Base-by-base conservation (phyloP, 306 rosid genomes). In the Inga leiocalycina region DNA sequence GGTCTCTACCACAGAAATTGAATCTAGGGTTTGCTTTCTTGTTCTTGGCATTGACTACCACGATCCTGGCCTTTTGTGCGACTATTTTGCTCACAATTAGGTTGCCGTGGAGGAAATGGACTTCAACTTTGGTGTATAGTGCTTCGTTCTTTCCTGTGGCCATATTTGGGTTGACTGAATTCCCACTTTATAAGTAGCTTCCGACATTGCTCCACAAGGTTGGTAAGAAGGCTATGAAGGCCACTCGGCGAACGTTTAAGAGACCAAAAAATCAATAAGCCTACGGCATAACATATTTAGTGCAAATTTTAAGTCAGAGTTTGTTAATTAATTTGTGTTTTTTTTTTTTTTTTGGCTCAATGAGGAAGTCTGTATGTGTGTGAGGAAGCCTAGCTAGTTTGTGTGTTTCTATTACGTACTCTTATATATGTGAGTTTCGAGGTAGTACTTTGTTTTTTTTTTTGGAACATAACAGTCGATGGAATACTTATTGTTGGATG, bases 31-130 rank as follows among this genome's bases (percentile, higher is more conserved):
- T 89, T 39, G 4, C 75, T 3, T 74, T 77, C 44, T 70, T 89
- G 20, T 85, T 89, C 78, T 10, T 82, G 37, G 74, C 87, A 0
- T 37, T 86, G 82, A 67, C 73, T 1, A 44, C 74, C 5, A 85
- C 88, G 10, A 82, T 82, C 85, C 52, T 89, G 0, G 79, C 92
- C 0, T 89, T 89, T 10, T 65, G 72, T 7, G 87, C 90, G 4
- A 82, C 88, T 0, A 4, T 89, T 49, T 61, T 87, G 79, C 78
- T 89, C 6, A 73, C 61, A 6, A 35, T 80, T 15, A 69, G 4
- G 2, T 48, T 74, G 17, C 54, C 69, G 2, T 19, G 37, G 76
- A 80, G 68, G 41, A 12, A 76, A 0, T 74, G 83, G 85, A 82
- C 82, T 12, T 37, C 71, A 1, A 73, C 71, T 20, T 6, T 89